Conservation (phyloP, 2,329 filamentous ascomycete genomes). For the Fusarium xylarioides region DNA sequence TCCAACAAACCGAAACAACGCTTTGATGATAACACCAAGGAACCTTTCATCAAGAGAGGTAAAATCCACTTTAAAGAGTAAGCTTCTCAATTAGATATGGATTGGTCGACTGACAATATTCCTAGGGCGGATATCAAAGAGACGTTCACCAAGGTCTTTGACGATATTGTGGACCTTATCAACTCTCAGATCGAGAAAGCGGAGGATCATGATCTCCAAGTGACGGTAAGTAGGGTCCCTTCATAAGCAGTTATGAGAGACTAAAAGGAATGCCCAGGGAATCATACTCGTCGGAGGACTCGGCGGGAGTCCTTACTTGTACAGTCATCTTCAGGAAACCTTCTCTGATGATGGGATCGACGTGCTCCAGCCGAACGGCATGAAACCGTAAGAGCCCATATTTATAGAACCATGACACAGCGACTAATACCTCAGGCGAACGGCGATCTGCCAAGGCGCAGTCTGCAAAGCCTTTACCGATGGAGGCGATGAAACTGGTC, state of each 20-base stretch:
- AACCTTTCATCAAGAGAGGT: not conserved
- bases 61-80: not conserved
- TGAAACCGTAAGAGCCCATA: not conserved
- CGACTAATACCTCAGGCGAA: not conserved
- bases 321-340: not conserved
- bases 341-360: not conserved
- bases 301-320: not conserved
- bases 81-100: not conserved
- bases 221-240: not conserved
- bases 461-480: not conserved
- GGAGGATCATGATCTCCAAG: not conserved
- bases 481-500: not conserved
- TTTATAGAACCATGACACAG: not conserved
- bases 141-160: not conserved
- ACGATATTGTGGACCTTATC: not conserved
- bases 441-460: not conserved
- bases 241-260: rapidly evolving
- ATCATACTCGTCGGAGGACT: not conserved
- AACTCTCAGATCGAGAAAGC: not conserved
- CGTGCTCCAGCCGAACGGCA: not conserved
- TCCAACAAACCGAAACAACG: not conserved
- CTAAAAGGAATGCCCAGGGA: not conserved
- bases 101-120: not conserved
- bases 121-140: not conserved
- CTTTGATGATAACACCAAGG: not conserved